Conservation (phyloP, 805 yeast species). For the Starmerella geochares region DNA sequence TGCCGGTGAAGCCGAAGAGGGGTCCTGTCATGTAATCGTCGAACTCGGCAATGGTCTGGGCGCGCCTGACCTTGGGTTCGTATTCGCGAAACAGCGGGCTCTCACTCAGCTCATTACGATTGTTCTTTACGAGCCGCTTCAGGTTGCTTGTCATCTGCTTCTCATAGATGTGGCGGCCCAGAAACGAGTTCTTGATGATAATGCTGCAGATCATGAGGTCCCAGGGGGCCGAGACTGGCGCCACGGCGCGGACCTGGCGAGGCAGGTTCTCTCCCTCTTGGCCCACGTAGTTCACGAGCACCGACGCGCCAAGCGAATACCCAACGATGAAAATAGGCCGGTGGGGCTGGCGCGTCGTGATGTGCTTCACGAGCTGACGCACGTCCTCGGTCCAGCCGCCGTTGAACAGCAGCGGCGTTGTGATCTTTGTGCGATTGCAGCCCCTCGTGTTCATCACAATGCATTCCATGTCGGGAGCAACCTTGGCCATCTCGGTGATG, state of each 20-base stretch:
- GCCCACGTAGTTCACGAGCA: conserved; percentile 63
- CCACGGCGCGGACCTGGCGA: conserved; percentile 42
- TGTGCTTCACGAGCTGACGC: conserved; percentile 42
- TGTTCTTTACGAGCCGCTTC: conserved; percentile 36
- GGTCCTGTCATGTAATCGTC: conserved; percentile 58
- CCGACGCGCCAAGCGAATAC: conserved; percentile 67
- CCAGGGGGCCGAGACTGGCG: conserved; percentile 63
- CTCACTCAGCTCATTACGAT: conserved; percentile 34
- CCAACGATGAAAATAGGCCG: conserved; percentile 64
- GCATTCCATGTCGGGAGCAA: conserved; percentile 42
- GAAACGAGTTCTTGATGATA: conserved; percentile 34
- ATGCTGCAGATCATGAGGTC: conserved; percentile 47
- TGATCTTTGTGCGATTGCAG: conserved; percentile 57
- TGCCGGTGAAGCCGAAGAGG: conserved; percentile 53
- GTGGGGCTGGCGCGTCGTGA: conserved; percentile 45
- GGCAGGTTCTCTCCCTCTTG: conserved; percentile 38
- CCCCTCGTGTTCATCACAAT: conserved; percentile 68
- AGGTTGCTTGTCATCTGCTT: conserved; percentile 44
- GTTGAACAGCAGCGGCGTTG: conserved; percentile 59
- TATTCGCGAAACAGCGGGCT: conserved; percentile 29
- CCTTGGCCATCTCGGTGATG: conserved; percentile 31
- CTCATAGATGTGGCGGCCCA: conserved; percentile 42
- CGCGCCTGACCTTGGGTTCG: conserved; percentile 19
- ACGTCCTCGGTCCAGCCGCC: conserved; percentile 67
- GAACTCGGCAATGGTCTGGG: conserved; percentile 42